Conservation (phyloP, 2,329 filamentous ascomycete genomes). For the Spiromastix sp. region DNA sequence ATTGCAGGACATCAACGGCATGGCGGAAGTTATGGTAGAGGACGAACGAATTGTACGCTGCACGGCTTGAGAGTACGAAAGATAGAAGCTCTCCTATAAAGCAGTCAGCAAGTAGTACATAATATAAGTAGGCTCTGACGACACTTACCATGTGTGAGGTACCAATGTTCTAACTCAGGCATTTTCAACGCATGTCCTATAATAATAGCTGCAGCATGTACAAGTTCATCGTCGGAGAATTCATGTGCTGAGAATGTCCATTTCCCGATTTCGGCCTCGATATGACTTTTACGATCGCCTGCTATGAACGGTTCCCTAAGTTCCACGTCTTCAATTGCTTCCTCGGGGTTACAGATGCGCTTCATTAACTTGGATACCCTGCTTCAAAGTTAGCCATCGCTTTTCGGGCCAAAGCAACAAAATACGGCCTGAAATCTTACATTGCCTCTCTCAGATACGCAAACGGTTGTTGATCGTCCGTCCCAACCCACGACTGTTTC, state of each 20-base stretch:
- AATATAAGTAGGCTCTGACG: conserved; percentile 3
- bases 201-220: conserved; percentile 78
- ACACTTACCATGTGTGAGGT: conserved; percentile 61
- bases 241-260: conserved; percentile 90
- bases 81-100: conserved; percentile 63
- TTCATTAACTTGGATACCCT: conserved; percentile 77
- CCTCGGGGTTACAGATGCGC: conserved; percentile 68
- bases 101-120: conserved; percentile 10
- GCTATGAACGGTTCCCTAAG: conserved; percentile 55
- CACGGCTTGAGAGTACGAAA: conserved; percentile 78
- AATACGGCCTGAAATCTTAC: conserved; percentile 29
- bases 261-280: conserved; percentile 59
- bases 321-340: conserved; percentile 42
- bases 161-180: conserved; percentile 72
- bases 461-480: conserved; percentile 76
- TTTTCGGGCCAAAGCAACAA: neutral
- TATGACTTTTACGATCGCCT: conserved; percentile 51
- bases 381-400: conserved; percentile 7
- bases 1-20: conserved; percentile 91
- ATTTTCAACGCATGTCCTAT: conserved; percentile 77
- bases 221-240: conserved; percentile 80
- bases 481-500: conserved; percentile 85
- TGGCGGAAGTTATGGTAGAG: conserved; percentile 98
- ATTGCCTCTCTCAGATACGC: conserved; percentile 85
- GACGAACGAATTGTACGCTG: conserved; percentile 93